Evolutionary conservation across 75 land plant species (phyloP).

Genomic region (Selaginella moellendorffii): DNA sequence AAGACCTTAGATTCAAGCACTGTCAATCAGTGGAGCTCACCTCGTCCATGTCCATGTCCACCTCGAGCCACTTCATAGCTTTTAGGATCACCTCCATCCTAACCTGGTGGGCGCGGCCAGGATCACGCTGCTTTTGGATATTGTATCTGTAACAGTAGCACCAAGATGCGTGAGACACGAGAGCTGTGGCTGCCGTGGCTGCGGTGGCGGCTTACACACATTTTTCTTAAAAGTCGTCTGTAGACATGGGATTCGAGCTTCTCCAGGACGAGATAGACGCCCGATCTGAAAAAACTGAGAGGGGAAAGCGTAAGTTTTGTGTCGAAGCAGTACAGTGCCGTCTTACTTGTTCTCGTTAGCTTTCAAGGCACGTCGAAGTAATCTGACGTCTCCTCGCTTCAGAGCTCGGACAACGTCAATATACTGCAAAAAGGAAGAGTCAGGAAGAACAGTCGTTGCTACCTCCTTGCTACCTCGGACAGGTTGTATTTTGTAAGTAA

Average conservation of each 20-base stretch:
- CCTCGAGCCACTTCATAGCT: conserved; percentile 89
- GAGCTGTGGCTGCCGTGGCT: no score
- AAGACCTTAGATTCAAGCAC: no score
- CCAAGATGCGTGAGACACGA: no score
- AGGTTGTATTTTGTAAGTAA: conserved; percentile 63
- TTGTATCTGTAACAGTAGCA: conserved; percentile 54
- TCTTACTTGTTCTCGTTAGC: conserved; percentile 70
- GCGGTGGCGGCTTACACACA: conserved; percentile 47
- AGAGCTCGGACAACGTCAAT: conserved; percentile 58
- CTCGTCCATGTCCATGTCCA: conserved; percentile 96
- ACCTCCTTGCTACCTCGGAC: conserved; percentile 38
- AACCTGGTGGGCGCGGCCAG: conserved; percentile 87
- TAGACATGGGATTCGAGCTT: conserved; percentile 95
- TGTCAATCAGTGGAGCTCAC: conserved; percentile 21
- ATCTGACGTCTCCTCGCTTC: conserved; percentile 66
- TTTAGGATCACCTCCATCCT: conserved; percentile 80
- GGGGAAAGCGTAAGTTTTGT: neutral
- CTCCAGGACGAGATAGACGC: conserved; percentile 95
- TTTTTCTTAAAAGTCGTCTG: conserved; percentile 85
- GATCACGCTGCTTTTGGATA: conserved; percentile 90
- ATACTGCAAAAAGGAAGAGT: conserved; percentile 39
- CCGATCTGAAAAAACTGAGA: conserved; percentile 80
- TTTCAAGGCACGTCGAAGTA: conserved; percentile 75
- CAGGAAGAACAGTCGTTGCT: neutral
- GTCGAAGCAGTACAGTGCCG: neutral